Base-by-base conservation (phyloP, 2,329 filamentous ascomycete genomes). In the Diaporthe sp. region DNA sequence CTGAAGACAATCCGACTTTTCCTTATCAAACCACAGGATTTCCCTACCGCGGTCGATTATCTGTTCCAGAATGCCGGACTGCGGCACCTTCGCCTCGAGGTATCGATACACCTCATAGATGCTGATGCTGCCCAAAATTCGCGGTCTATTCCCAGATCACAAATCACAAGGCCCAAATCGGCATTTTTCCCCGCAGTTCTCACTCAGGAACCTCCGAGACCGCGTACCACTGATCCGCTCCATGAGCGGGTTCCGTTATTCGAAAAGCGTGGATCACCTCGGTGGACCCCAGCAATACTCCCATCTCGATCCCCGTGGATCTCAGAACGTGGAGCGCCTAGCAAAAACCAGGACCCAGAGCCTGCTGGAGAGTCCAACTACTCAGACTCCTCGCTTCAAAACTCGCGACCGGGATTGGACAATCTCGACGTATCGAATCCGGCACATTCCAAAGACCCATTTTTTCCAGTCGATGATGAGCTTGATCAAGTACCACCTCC, bases 31-130 rank as follows among this genome's bases (percentile, higher is more conserved):
- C 3, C 30, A 22, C 38, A 69, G 38, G 67, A 71, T n/a, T 76
- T 74, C 33, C 58, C 68, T 3, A 76, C 60, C 17, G 71, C 72
- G 3, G 38, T 76, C 35, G 42, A 30, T 13, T 76, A 74, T 35
- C 33, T 76, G 12, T 71, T 72, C 13, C 71, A 64, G 6, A 33
- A 47, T 9, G 74, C 52, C 4, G 74, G 70, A 33, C n/a, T 75
- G 22, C 33, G 3, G 25, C 45, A 75, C 13, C 25, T 42, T 19
- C 47, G 40, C 2, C 28, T 74, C 57, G 28, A 50, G 2, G 30
- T 40, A 9, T 30, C n/a, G 10, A 15, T 12, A n/a, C 19, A 19
- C 19, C 25, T 42, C 40, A n/a, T n/a, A 12, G 45, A n/a, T 8
- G 6, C 10, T 4, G 15, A 13, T 25, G 1, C 17, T 10, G 30